These are phyloP conservation scores for Ganoderma lingzhi DNA, from an alignment of 1,284 basidiomycete genomes.

Conservation along the genomic window DNA sequence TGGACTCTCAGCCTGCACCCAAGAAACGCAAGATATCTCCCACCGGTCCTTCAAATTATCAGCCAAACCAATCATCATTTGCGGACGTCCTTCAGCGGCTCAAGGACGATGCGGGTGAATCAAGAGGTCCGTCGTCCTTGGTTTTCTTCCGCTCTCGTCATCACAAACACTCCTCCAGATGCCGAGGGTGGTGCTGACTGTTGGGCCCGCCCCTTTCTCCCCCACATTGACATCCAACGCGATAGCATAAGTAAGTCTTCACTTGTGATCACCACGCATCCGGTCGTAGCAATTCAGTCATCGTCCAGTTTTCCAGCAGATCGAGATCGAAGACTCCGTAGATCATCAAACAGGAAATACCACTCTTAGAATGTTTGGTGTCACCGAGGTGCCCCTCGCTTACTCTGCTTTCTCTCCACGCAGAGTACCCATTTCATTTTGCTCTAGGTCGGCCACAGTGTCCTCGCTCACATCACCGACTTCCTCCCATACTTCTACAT, in stretches of 20 bases:
- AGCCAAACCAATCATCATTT: conserved; percentile 61
- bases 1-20: conserved; percentile 50
- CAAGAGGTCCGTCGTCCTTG: conserved; percentile 45
- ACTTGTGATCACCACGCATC: too few species aligned
- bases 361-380: conserved; percentile 84
- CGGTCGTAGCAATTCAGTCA: not conserved
- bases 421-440: conserved; percentile 7
- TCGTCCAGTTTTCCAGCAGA: conserved; percentile 87
- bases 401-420: not conserved
- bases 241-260: conserved; percentile 65
- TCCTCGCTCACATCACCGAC: conserved; percentile 81
- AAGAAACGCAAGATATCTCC: conserved; percentile 69
- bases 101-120: conserved; percentile 69
- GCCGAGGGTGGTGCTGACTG: conserved; percentile 78
- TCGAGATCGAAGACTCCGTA: conserved; percentile 84
- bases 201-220: conserved; percentile 80
- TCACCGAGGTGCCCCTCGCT: conserved; percentile 71
- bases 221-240: conserved; percentile 60
- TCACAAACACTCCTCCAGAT: conserved; percentile 39
- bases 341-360: conserved; percentile 56
- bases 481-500: conserved; percentile 95
- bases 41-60: conserved; percentile 46
- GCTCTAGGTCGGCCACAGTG: conserved; percentile 83
- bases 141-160: conserved; percentile 1
- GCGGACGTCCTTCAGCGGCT: conserved; percentile 80